Percentiles rank a stretch among this genome's conserved stretches.
These are phyloP conservation scores for Linum lewisii DNA, from an alignment of 345 rosid genomes.

Conservation along the genomic window DNA sequence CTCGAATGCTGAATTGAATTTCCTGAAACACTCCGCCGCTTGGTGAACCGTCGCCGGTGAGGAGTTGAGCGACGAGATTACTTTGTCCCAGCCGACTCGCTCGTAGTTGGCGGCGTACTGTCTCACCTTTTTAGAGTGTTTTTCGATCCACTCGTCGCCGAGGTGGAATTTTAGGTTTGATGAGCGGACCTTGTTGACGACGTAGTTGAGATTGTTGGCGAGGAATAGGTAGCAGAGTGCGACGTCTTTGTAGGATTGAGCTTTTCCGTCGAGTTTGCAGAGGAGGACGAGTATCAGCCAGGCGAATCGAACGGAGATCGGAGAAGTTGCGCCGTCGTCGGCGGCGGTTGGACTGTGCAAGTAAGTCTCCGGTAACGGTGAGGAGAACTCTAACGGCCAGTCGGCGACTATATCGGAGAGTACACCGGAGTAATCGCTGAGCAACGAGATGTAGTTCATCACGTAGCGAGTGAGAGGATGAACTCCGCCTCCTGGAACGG, in stretches of 20 bases:
- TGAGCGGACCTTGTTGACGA: not conserved
- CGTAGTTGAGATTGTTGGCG: not conserved
- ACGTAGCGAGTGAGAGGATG: constrained; percentile 15
- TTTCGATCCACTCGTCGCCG: not conserved
- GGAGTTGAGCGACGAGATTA: not conserved
- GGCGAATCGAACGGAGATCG: constrained; percentile 13
- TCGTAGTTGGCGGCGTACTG: not conserved
- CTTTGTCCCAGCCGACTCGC: not conserved
- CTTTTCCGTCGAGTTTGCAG: constrained; percentile 19
- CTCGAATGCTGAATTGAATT: constrained; percentile 17
- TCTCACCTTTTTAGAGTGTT: not conserved
- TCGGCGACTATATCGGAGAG: constrained; percentile 21
- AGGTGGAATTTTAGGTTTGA: not conserved
- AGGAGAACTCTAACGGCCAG: constrained; percentile 7
- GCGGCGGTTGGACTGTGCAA: constrained; percentile 9
- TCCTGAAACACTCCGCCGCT: constrained; percentile 12
- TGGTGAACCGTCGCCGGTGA: constrained; percentile 3
- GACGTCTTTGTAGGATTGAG: not conserved
- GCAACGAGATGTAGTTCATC: constrained; percentile 16
- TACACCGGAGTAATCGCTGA: constrained; percentile 15
- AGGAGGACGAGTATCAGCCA: constrained; percentile 15
- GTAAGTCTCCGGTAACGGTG: constrained; percentile 12
- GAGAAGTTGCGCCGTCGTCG: constrained; percentile 10
- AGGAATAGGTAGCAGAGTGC: not conserved
- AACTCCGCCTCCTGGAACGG: constrained; percentile 5